Evolutionary conservation across 495 filamentous ascomycete genomes (phyloP).

Genomic region (Aspergillus olivimuriae): DNA sequence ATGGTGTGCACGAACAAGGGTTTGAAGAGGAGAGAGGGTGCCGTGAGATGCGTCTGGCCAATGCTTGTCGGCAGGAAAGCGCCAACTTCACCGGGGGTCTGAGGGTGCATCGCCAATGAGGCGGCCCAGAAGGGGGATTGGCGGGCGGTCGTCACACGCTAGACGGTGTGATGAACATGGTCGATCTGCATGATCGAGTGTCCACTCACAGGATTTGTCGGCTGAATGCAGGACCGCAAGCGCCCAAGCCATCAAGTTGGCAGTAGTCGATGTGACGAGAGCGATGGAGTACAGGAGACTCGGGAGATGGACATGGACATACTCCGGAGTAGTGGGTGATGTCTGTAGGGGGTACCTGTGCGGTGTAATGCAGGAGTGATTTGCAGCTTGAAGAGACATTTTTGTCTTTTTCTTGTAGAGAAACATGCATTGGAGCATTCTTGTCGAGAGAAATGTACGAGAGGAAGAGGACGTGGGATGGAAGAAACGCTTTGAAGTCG

Average conservation of each 20-base stretch:
- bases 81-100: slow-evolving; percentile 24
- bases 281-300: too few relatives aligned
- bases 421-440: too few relatives aligned
- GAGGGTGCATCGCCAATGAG: slow-evolving; percentile 31
- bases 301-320: too few relatives aligned
- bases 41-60: slow-evolving; percentile 36
- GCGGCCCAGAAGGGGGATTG: slow-evolving; percentile 12
- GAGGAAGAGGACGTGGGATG: too few relatives aligned
- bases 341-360: not conserved
- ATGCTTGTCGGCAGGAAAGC: slow-evolving; percentile 33
- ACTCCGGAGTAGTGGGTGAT: slow-evolving; percentile 6
- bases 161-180: slow-evolving; percentile 30
- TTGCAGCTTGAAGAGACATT: too few relatives aligned
- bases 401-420: too few relatives aligned
- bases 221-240: not conserved
- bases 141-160: slow-evolving; percentile 37
- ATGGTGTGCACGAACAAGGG: not conserved
- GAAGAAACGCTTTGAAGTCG: too few relatives aligned
- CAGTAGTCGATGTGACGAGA: not conserved
- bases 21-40: slow-evolving; percentile 23
- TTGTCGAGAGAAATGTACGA: too few relatives aligned
- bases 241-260: not conserved
- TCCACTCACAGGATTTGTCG: slow-evolving; percentile 1
- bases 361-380: too few relatives aligned
- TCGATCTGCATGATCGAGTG: slow-evolving; percentile 28